These are phyloP conservation scores for Fusarium bactridioides DNA, from an alignment of 2,329 filamentous ascomycete species.

Conservation along the genomic window DNA sequence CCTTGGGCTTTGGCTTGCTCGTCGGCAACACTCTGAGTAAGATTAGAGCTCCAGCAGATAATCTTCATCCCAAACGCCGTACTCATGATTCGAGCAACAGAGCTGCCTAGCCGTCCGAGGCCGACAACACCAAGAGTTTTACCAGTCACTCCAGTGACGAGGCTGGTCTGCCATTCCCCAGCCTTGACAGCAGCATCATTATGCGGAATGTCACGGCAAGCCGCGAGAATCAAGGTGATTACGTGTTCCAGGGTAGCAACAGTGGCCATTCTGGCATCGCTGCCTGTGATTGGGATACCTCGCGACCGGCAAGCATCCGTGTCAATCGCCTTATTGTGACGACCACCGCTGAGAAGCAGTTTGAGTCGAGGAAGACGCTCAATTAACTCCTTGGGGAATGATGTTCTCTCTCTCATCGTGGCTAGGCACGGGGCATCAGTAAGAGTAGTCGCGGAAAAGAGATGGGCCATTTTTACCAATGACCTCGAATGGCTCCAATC, in stretches of 20 bases:
- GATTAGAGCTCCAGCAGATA: not conserved
- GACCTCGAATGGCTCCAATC: not conserved
- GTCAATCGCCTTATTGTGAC: conserved; percentile 1
- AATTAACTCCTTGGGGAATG: not conserved
- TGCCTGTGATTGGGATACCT: not conserved
- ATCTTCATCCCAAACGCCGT: not conserved
- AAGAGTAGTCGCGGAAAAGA: no score
- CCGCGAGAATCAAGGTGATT: not conserved
- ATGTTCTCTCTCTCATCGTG: not conserved
- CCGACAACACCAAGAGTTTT: not conserved
- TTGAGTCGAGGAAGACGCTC: not conserved
- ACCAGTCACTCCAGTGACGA: not conserved
- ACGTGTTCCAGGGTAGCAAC: not conserved
- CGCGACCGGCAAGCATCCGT: not conserved
- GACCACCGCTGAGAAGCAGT: not conserved
- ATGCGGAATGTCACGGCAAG: not conserved
- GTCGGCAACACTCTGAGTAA: not conserved
- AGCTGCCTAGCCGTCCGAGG: not conserved
- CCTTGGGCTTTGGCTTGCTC: not conserved
- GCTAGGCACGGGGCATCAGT: no score
- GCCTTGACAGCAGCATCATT: not conserved
- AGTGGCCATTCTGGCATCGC: not conserved
- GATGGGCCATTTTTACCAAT: not conserved
- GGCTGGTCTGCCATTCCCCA: not conserved
- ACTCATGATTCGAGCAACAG: not conserved